Percentiles rank a stretch among this genome's conserved stretches.
Conservation (phyloP, 352 stramenopile genomes). For the Phytophthora megakarya region DNA sequence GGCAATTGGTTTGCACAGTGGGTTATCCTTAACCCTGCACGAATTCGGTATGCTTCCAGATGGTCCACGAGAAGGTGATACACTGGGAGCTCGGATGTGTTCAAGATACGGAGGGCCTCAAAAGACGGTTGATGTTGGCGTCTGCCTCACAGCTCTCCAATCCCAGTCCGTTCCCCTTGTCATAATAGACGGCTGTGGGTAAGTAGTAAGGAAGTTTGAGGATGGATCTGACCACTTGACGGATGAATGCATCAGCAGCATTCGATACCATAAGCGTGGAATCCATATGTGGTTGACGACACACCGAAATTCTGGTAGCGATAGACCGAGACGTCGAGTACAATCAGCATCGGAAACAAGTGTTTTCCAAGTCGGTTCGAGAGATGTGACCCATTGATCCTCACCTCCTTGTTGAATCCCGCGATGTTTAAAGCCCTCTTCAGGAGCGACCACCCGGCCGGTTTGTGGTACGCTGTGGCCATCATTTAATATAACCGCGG, state of each 20-base stretch:
- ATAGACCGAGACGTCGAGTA: not conserved
- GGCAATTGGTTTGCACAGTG: conserved; percentile 1
- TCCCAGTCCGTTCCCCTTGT: not conserved
- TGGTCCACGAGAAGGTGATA: conserved; percentile 2
- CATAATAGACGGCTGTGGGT: no score
- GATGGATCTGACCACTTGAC: no score
- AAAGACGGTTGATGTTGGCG: not conserved
- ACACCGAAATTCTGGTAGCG: conserved; percentile 5
- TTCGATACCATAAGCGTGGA: no score
- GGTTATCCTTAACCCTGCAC: not conserved
- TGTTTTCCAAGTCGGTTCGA: not conserved
- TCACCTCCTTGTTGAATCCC: conserved; percentile 1
- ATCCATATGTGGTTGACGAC: no score
- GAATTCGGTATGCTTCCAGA: not conserved
- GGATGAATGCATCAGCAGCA: no score
- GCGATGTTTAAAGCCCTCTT: conserved; percentile 8
- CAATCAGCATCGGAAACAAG: not conserved
- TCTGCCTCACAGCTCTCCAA: not conserved
- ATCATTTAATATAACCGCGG: conserved; percentile 8
- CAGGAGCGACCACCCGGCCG: not conserved
- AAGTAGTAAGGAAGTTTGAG: no score
- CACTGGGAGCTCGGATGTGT: conserved; percentile 5
- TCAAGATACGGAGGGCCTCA: conserved; percentile 4
- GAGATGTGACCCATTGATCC: not conserved
- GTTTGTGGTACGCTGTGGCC: not conserved